A percentile compares a stretch with the other conserved stretches of the same genome.
These are phyloP conservation scores for Pluteus cervinus DNA, from an alignment of 768 basidiomycete genomes.

Conservation along the genomic window DNA sequence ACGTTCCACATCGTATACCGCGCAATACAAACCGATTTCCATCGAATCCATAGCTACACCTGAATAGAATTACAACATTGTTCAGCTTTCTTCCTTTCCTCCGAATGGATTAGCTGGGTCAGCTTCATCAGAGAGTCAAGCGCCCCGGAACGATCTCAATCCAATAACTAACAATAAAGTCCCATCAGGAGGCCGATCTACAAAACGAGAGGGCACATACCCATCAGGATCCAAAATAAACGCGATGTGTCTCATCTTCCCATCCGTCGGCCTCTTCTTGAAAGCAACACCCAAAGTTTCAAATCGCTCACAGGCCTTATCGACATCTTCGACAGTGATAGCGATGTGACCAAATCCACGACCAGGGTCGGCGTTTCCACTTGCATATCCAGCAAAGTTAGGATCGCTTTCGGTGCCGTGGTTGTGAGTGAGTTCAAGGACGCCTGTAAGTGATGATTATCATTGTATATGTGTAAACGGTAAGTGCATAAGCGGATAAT, in stretches of 20 bases:
- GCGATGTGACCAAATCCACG: conserved; percentile 86
- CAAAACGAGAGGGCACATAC: conserved; percentile 26
- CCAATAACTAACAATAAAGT: conserved; percentile 13
- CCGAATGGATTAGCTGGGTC: too few relatives aligned
- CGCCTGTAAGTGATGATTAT: conserved; percentile 32
- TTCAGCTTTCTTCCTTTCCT: too few relatives aligned
- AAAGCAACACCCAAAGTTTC: conserved; percentile 76
- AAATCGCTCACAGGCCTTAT: conserved; percentile 78
- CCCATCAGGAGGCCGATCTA: not conserved
- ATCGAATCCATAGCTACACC: too few relatives aligned
- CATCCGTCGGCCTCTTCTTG: conserved; percentile 83
- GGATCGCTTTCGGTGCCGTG: conserved; percentile 84
- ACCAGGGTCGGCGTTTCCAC: conserved; percentile 81
- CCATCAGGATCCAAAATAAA: conserved; percentile 85
- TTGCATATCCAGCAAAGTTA: conserved; percentile 75
- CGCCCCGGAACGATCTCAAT: conserved; percentile 14
- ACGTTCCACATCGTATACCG: too few relatives aligned
- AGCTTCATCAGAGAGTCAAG: too few relatives aligned
- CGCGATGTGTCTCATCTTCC: conserved; percentile 80
- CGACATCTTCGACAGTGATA: conserved; percentile 76
- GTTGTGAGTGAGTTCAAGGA: conserved; percentile 85
- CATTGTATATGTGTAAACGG: not conserved
- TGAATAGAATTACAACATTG: too few relatives aligned
- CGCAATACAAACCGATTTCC: too few relatives aligned
- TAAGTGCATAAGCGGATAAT: not conserved